phyloP scores from a whole-genome alignment of 768 basidiomycete genomes.

The Megacollybia marginata region DNA sequence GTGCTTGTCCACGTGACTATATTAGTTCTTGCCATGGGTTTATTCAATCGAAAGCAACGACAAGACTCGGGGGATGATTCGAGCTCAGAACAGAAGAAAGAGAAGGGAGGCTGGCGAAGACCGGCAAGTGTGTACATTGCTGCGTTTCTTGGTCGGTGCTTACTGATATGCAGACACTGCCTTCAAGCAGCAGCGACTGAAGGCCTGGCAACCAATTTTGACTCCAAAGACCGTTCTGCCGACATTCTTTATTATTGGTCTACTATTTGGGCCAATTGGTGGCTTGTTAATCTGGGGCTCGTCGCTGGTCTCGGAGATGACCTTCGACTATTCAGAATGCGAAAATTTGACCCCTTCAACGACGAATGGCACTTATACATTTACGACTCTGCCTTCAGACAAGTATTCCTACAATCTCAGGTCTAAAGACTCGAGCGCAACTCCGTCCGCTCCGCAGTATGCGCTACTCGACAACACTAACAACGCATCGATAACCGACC shows the following conservation, averaged over 20 bases:
- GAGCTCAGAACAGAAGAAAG: slow-evolving; percentile 53
- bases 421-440: slow-evolving; percentile 41
- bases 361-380: slow-evolving; percentile 27
- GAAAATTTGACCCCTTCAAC: slow-evolving; percentile 50
- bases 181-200: slow-evolving; percentile 98
- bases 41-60: slow-evolving; percentile 49
- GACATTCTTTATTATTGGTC: slow-evolving; percentile 89
- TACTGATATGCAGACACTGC: slow-evolving; percentile 67
- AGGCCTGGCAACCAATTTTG: slow-evolving; percentile 99
- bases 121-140: slow-evolving; percentile 63
- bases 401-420: slow-evolving; percentile 63
- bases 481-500: slow-evolving; percentile 27
- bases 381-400: slow-evolving; percentile 53
- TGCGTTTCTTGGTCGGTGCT: slow-evolving; percentile 1
- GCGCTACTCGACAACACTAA: slow-evolving; percentile 61
- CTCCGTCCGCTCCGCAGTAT: slow-evolving; percentile 57
- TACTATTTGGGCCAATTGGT: slow-evolving; percentile 95
- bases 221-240: slow-evolving; percentile 97
- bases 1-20: neutral
- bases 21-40: slow-evolving; percentile 32
- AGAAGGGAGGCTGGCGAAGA: slow-evolving; percentile 78
- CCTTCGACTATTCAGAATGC: slow-evolving; percentile 92
- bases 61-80: slow-evolving; percentile 21
- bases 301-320: slow-evolving; percentile 81
- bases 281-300: slow-evolving; percentile 90